Evolutionary conservation across 192 early-diverging fungal genomes (phyloP).

Genomic region (Coemansia sp.): DNA sequence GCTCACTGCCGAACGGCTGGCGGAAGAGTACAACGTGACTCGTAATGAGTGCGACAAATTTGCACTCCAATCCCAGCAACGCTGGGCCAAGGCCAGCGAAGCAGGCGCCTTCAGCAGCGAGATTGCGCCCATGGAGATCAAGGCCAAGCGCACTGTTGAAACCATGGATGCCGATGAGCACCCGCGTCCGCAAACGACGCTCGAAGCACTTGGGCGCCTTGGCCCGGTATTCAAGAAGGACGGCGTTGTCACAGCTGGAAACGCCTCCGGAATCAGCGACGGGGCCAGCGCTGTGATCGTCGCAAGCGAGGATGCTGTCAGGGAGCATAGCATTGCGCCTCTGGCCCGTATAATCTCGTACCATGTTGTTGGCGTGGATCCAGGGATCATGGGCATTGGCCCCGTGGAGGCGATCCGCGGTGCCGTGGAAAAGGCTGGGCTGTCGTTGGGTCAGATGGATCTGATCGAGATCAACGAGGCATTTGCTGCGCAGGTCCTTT

Average conservation of each 20-base stretch:
- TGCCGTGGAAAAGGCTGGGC: slow-evolving; percentile 79
- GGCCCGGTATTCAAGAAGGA: slow-evolving; percentile 87
- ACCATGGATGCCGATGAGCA: slow-evolving; percentile 82
- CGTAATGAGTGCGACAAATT: slow-evolving; percentile 84
- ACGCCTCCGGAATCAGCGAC: slow-evolving; percentile 94
- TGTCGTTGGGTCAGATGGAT: slow-evolving; percentile 83
- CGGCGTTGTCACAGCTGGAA: slow-evolving; percentile 91
- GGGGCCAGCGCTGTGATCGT: slow-evolving; percentile 89
- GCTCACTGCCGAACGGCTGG: slow-evolving; percentile 94
- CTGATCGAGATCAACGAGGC: slow-evolving; percentile 98
- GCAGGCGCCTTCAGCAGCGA: slow-evolving; percentile 80
- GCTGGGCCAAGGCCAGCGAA: slow-evolving; percentile 80
- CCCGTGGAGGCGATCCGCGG: slow-evolving; percentile 89
- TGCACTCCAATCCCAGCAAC: slow-evolving; percentile 82
- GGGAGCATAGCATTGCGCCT: slow-evolving; percentile 77
- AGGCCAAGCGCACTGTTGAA: slow-evolving; percentile 70
- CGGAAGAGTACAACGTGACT: slow-evolving; percentile 78
- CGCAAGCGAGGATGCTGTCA: slow-evolving; percentile 84
- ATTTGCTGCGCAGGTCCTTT: slow-evolving; percentile 91
- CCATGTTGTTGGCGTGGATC: slow-evolving; percentile 86
- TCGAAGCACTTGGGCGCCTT: slow-evolving; percentile 79
- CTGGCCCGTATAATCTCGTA: slow-evolving; percentile 86
- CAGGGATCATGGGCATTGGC: slow-evolving; percentile 95
- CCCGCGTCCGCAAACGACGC: slow-evolving; percentile 81
- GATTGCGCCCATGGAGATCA: slow-evolving; percentile 83